Evolutionary conservation across 768 basidiomycete species (phyloP).

Genomic region (Austroboletus festivus): DNA sequence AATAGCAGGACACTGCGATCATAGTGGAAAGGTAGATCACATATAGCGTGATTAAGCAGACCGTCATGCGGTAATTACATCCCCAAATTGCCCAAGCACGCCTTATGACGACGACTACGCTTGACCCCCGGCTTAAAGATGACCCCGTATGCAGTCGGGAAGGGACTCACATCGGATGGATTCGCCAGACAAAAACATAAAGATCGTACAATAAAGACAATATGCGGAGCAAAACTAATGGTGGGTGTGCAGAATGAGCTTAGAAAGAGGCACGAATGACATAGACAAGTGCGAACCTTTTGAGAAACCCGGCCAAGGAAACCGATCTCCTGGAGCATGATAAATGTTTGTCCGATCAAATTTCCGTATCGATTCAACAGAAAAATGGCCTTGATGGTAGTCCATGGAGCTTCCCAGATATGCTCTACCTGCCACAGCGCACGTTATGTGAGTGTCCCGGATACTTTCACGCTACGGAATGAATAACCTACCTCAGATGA

Average conservation of each 20-base stretch:
- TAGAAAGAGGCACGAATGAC: neutral
- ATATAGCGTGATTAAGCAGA: constrained; percentile 9
- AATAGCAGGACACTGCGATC: constrained; percentile 4
- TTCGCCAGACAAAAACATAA: constrained; percentile 11
- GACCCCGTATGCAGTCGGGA: neutral
- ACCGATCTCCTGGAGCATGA: constrained; percentile 5
- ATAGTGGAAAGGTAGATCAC: constrained; percentile 2
- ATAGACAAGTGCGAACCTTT: neutral
- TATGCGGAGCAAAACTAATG: constrained; percentile 11
- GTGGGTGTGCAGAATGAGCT: neutral
- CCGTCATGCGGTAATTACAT: constrained; percentile 2
- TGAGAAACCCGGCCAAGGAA: constrained; percentile 1
- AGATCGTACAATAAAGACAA: constrained; percentile 6
- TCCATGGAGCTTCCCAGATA: constrained; percentile 16
- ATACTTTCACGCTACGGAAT: neutral
- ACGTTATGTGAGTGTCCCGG: neutral
- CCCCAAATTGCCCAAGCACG: constrained; percentile 22
- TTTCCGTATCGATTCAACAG: constrained; percentile 18
- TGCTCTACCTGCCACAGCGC: constrained; percentile 12
- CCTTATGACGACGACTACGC: constrained; percentile 17
- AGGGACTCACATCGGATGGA: constrained; percentile 12
- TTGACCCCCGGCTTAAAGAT: neutral
- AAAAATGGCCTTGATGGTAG: constrained; percentile 9
- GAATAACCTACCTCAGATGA: constrained; percentile 7
- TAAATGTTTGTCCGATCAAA: constrained; percentile 9